A percentile compares a stretch with the other conserved stretches of the same genome.
These are phyloP conservation scores for Plasmopara viticola DNA, from an alignment of 352 stramenopile genomes.

Conservation along the genomic window DNA sequence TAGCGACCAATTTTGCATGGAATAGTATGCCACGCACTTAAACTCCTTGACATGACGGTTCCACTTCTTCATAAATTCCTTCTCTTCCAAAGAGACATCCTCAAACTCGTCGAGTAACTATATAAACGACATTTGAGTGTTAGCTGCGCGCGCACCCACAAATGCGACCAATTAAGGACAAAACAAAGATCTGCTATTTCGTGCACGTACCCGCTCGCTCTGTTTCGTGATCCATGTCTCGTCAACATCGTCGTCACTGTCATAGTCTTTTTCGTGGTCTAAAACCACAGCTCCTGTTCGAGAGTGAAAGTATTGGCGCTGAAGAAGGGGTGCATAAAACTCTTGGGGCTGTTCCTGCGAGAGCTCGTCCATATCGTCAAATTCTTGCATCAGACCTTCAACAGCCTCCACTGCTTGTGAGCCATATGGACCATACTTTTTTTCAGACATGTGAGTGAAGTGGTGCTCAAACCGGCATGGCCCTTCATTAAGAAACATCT, in stretches of 20 bases:
- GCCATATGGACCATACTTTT: conserved; percentile 30
- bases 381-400: conserved; percentile 63
- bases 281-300: conserved; percentile 75
- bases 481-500: conserved; percentile 40
- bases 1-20: neutral
- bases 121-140: conserved; percentile 5
- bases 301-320: conserved; percentile 87
- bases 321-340: conserved; percentile 66
- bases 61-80: conserved; percentile 89
- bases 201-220: conserved; percentile 54
- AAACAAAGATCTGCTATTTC: neutral
- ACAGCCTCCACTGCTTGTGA: conserved; percentile 32
- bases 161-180: neutral
- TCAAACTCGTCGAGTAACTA: conserved; percentile 85
- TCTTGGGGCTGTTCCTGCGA: conserved; percentile 50
- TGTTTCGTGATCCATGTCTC: conserved; percentile 86
- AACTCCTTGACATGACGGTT: conserved; percentile 81
- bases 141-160: neutral
- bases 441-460: conserved; percentile 55
- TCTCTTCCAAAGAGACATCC: conserved; percentile 80
- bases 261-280: conserved; percentile 79
- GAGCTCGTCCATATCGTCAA: conserved; percentile 61
- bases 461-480: conserved; percentile 56
- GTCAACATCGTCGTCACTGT: conserved; percentile 85
- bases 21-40: conserved; percentile 30